phyloP scores from a whole-genome alignment of 176 grass and related monocot species.

The Avena sativa region DNA sequence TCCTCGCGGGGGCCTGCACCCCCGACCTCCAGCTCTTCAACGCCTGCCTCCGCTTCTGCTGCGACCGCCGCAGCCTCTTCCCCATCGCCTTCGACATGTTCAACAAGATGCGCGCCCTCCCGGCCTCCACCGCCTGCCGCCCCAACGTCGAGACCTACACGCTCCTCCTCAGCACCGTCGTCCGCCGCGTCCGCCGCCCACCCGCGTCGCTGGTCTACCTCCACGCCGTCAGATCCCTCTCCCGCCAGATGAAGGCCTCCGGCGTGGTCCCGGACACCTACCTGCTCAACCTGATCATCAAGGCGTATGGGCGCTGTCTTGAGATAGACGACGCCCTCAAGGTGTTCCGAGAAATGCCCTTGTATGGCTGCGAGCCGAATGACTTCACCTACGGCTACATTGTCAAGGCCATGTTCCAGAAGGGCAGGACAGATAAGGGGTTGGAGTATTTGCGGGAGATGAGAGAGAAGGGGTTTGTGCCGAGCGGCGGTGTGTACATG shows the following conservation, averaged over 20 bases:
- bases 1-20: conserved; percentile 77
- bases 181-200: conserved; percentile 74
- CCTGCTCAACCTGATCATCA: conserved; percentile 87
- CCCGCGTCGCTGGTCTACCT: conserved; percentile 83
- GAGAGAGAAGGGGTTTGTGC: conserved; percentile 68
- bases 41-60: conserved; percentile 83
- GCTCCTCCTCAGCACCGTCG: conserved; percentile 69
- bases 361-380: conserved; percentile 84
- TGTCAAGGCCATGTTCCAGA: conserved; percentile 84
- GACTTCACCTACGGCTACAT: conserved; percentile 88
- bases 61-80: conserved; percentile 77
- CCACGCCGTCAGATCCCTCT: conserved; percentile 72
- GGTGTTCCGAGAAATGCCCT: conserved; percentile 81
- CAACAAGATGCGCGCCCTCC: conserved; percentile 75
- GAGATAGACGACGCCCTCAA: conserved; percentile 85
- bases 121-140: conserved; percentile 47
- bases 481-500: conserved; percentile 73
- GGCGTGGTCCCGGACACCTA: conserved; percentile 92
- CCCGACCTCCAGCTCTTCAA: conserved; percentile 76
- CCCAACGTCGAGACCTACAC: conserved; percentile 78
- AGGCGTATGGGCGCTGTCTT: conserved; percentile 71
- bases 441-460: conserved; percentile 55
- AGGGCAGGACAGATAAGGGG: conserved; percentile 66
- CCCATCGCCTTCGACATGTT: conserved; percentile 84
- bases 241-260: conserved; percentile 83